Evolutionary conservation across 1,284 basidiomycete species (phyloP).

Genomic region (Microbotryum silenes-acaulis): DNA sequence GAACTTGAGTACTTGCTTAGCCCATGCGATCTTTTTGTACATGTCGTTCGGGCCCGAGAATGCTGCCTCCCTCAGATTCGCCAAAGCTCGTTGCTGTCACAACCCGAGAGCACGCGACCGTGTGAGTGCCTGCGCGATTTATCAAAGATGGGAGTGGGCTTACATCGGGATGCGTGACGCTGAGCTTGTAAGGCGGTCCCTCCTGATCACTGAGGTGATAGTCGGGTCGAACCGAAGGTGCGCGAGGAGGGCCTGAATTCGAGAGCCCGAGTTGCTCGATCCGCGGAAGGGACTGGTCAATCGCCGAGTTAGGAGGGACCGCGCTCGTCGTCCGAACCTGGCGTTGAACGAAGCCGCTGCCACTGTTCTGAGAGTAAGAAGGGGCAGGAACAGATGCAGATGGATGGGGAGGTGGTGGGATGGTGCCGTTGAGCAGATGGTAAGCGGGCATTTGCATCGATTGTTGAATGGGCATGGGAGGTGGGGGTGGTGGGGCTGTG

Average conservation of each 20-base stretch:
- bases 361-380: too few species aligned
- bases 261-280: background rate
- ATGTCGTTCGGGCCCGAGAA: constrained; percentile 13
- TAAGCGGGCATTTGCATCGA: too few species aligned
- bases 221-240: constrained; percentile 4
- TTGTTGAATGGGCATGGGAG: too few species aligned
- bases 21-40: constrained; percentile 59
- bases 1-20: constrained; percentile 66
- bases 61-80: constrained; percentile 24
- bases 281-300: constrained; percentile 7
- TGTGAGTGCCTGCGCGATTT: too few species aligned
- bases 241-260: background rate
- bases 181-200: constrained; percentile 28
- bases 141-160: background rate
- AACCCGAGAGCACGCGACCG: background rate
- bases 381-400: too few species aligned
- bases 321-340: constrained; percentile 16
- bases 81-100: constrained; percentile 24
- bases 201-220: constrained; percentile 26
- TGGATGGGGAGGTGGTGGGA: too few species aligned
- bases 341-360: constrained; percentile 1
- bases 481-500: too few species aligned
- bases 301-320: constrained; percentile 15
- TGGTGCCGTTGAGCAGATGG: too few species aligned
- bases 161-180: constrained; percentile 19